Base-by-base conservation (phyloP, 768 basidiomycete genomes). In the Clathrus columnatus region DNA sequence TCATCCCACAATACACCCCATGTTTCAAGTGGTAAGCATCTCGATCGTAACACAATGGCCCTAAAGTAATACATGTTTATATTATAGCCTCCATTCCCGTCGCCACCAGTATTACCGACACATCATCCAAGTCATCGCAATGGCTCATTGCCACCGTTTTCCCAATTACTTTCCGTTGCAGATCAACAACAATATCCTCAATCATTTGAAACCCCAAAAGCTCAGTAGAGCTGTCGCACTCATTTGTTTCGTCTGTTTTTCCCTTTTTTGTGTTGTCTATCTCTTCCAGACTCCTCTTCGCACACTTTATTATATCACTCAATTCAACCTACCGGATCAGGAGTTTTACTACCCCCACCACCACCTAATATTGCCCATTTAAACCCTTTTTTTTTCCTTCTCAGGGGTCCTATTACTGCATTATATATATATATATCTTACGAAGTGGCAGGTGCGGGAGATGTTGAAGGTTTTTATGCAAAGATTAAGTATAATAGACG, bases 1-100 rank as follows among this genome's bases (percentile, higher is more conserved):
- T 32, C 84, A 83, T 65, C 79, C 83, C 46, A 78, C 75, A 29
- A 87, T 90, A 64, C 89, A 91, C 68, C 87, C 89, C 26, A 90
- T 91, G 67, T 91, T 91, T 76, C 85, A 87, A 80, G 88, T 91
- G 74, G 89, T 91, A 72, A 75, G 89, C 81, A 36, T 56, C 14
- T 27, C 17, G 23, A n/a, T 44, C 18, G 17, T 45, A 36, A 48
- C 29, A 7, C 17, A 55, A 32, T 26, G 1, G 54, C 2, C 21
- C 36, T 36, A 14, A 42, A 36, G 28, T 4, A 48, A 57, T 28
- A 36, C 18, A 59, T 64, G 61, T 63, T 56, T 59, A 62, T 57
- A 7, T 57, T 62, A 59, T 67, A 85, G 82, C 77, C 81, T 57
- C 79, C 81, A 66, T 68, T 79, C 61, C 76, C 80, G 27, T 62